Evolutionary conservation across 225 moss, liverwort and hornwort species (phyloP).

Genomic region (Pleurozium schreberi): DNA sequence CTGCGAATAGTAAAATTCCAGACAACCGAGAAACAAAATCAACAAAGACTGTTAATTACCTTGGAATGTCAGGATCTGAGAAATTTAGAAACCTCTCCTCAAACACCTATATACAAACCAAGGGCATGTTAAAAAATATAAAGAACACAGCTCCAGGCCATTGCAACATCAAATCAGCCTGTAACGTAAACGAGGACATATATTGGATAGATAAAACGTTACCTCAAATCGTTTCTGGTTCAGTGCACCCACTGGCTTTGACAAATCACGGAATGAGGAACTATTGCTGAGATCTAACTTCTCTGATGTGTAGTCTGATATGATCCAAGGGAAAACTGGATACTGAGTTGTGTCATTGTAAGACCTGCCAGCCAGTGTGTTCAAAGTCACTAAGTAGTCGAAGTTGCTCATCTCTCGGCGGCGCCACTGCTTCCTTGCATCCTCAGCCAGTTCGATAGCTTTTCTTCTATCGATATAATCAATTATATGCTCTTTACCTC

Average conservation of each 20-base stretch:
- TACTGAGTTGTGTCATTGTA: slow-evolving; percentile 77
- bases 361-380: slow-evolving; percentile 67
- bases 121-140: not conserved
- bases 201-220: not conserved
- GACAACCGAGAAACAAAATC: not conserved
- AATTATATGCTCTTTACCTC: slow-evolving; percentile 52
- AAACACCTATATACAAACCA: slow-evolving; percentile 34
- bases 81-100: slow-evolving; percentile 76
- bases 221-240: slow-evolving; percentile 67
- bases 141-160: not conserved
- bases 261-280: slow-evolving; percentile 57
- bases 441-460: slow-evolving; percentile 54
- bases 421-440: slow-evolving; percentile 62
- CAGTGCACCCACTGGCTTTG: slow-evolving; percentile 70
- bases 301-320: slow-evolving; percentile 65
- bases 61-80: slow-evolving; percentile 72
- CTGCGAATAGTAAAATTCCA: not conserved
- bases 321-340: slow-evolving; percentile 70
- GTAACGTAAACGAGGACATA: not conserved
- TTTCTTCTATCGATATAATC: slow-evolving; percentile 56
- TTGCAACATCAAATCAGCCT: not conserved
- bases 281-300: slow-evolving; percentile 48
- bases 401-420: slow-evolving; percentile 75
- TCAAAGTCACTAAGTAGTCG: slow-evolving; percentile 55
- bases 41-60: slow-evolving; percentile 13